phyloP scores from a whole-genome alignment of 2,329 filamentous ascomycete genomes.

The Alternaria viburni region DNA sequence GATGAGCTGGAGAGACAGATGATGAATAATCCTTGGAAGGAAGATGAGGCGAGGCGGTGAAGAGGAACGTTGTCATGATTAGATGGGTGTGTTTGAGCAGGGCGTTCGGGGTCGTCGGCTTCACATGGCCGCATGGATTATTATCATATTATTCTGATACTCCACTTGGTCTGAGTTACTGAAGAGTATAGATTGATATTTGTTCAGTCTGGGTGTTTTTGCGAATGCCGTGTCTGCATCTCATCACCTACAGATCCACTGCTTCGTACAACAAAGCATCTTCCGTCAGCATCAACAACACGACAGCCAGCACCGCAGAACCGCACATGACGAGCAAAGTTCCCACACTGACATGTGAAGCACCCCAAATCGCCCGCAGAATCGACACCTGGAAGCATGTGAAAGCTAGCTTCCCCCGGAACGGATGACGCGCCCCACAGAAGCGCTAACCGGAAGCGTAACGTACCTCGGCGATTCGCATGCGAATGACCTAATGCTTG shows the following conservation, averaged over 20 bases:
- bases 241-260: background rate
- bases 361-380: background rate
- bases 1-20: constrained; percentile 69
- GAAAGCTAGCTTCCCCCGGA: constrained; percentile 19
- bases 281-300: constrained; percentile 6
- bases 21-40: constrained; percentile 28
- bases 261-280: background rate
- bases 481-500: constrained; percentile 19
- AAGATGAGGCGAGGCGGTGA: constrained; percentile 20
- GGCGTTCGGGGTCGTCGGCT: constrained; percentile 31
- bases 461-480: constrained; percentile 21
- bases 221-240: background rate
- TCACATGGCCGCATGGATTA: constrained; percentile 1
- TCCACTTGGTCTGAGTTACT: background rate
- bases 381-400: constrained; percentile 20
- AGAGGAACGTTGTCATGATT: constrained; percentile 4
- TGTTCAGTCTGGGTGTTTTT: background rate
- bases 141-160: background rate
- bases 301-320: background rate
- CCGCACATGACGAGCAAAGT: constrained; percentile 3
- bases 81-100: constrained; percentile 24
- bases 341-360: constrained; percentile 11
- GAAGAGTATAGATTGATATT: background rate
- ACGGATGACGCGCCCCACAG: constrained; percentile 23
- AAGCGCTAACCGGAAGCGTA: constrained; percentile 13